Evolutionary conservation across 352 stramenopile genomes (phyloP).

Genomic region (Globisporangium echinulatum): DNA sequence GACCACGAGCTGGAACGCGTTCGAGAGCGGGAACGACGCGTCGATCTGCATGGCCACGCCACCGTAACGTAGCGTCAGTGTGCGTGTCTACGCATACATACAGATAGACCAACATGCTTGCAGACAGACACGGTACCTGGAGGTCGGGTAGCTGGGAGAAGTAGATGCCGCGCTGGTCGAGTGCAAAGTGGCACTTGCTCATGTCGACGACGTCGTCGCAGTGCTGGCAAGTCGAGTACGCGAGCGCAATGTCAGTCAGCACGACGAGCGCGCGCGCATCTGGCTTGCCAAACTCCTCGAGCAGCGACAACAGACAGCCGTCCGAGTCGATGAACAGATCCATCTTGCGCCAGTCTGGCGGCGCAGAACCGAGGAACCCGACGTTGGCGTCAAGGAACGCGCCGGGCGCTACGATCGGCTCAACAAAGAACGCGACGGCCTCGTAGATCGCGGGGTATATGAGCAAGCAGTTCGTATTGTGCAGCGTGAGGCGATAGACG

Average conservation of each 20-base stretch:
- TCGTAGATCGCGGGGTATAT: slow-evolving; percentile 67
- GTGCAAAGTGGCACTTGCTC: slow-evolving; percentile 75
- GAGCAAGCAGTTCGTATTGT: slow-evolving; percentile 75
- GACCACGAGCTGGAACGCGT: slow-evolving; percentile 76
- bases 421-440: slow-evolving; percentile 54
- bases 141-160: slow-evolving; percentile 83
- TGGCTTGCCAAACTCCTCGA: slow-evolving; percentile 72
- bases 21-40: slow-evolving; percentile 75
- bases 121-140: slow-evolving; percentile 32
- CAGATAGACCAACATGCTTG: neutral
- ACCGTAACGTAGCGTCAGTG: neutral
- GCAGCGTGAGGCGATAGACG: slow-evolving; percentile 56
- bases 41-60: slow-evolving; percentile 45
- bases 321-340: slow-evolving; percentile 62
- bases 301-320: slow-evolving; percentile 69
- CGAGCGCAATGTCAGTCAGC: slow-evolving; percentile 55
- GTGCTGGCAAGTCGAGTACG: slow-evolving; percentile 62
- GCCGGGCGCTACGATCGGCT: slow-evolving; percentile 34
- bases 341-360: slow-evolving; percentile 74
- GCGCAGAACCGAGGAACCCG: slow-evolving; percentile 54
- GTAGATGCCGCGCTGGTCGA: slow-evolving; percentile 77
- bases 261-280: slow-evolving; percentile 73
- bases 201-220: slow-evolving; percentile 46
- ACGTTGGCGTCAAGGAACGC: slow-evolving; percentile 55
- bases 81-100: neutral